Base-by-base conservation (phyloP, 371 early-diverging fungal species). In the Mortierella sp. region DNA sequence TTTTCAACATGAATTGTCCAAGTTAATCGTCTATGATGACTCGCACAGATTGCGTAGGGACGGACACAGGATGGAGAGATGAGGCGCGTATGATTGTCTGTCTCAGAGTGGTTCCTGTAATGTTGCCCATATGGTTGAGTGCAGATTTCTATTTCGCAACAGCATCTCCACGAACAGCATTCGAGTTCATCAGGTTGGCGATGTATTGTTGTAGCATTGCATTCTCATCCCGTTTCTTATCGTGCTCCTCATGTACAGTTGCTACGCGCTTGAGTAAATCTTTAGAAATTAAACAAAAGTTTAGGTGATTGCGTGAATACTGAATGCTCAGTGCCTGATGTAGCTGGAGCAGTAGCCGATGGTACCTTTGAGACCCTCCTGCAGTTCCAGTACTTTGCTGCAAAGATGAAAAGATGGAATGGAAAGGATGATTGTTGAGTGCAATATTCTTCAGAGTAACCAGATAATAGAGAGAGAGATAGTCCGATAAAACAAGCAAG, bases 121-220 rank as follows among this genome's bases (percentile, higher is more conserved):
- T 30, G 30, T 30, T 30, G 30, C 30, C 30, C 30, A 30, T 30
- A 2, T 4, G 30, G 30, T 30, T 4, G 30, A 30, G 30, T 30
- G 30, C 30, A n/a, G 8, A 0, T 39, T 18, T 60, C 35, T 62
- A 62, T 39, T 68, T 68, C 10, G 54, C 58, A 40, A 68, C 66
- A 22, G 68, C 24, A 40, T 79, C 80, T 14, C 80, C 80, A 18
- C 80, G 66, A 24, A 80, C 80, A 14, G 80, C 80, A 30, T 80
- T 79, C 58, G 83, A 81, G 70, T 81, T 81, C 83, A 81, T 81
- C 32, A 81, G 64, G 37, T 81, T 81, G 58, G 76, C 76, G 43
- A 81, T 81, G 57, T 76, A 81, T 55, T 75, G 76, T 22, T 81
- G 83, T 5, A 81, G 62, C 83, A 81, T 76, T 28, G 61, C 60